These are phyloP conservation scores for Umbelopsis vinacea DNA, from an alignment of 192 early-diverging fungal genomes.

Conservation along the genomic window DNA sequence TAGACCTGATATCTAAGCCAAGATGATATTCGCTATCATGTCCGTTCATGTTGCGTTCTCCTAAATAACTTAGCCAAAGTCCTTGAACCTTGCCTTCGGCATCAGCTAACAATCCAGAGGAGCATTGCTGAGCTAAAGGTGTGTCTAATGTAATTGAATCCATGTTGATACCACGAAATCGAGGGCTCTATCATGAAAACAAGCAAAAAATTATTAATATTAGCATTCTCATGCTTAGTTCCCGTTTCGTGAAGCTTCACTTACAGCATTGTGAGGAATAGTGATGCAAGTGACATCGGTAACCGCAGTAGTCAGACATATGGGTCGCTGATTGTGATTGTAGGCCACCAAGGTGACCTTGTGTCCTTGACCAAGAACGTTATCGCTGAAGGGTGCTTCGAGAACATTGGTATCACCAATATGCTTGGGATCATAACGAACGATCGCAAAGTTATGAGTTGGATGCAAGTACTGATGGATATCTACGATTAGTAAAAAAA, in stretches of 20 bases:
- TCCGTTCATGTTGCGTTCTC: constrained; percentile 63
- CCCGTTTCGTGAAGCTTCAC: neutral
- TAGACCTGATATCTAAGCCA: constrained; percentile 57
- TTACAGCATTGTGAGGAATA: constrained; percentile 58
- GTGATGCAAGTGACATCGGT: constrained; percentile 63
- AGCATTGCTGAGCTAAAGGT: constrained; percentile 80
- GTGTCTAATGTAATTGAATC: constrained; percentile 84
- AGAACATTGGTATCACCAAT: constrained; percentile 77
- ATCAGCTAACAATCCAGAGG: constrained; percentile 69
- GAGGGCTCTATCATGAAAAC: constrained; percentile 45
- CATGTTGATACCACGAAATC: constrained; percentile 76
- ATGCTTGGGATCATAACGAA: constrained; percentile 80
- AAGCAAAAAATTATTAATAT: neutral
- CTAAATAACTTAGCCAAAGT: constrained; percentile 76
- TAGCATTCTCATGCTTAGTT: no score
- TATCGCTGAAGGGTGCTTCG: constrained; percentile 60
- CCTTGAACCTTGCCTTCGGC: constrained; percentile 68
- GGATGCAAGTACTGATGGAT: constrained; percentile 73
- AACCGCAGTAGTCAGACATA: constrained; percentile 66
- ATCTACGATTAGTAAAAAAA: neutral
- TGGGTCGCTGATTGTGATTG: constrained; percentile 58
- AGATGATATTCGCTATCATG: constrained; percentile 68
- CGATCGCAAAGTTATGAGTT: constrained; percentile 85
- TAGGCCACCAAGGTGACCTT: constrained; percentile 61
- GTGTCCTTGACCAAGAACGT: constrained; percentile 67